Percentiles rank a stretch among this genome's conserved stretches.
phyloP scores from a whole-genome alignment of 768 basidiomycete species.

The Suillus subalutaceus region DNA sequence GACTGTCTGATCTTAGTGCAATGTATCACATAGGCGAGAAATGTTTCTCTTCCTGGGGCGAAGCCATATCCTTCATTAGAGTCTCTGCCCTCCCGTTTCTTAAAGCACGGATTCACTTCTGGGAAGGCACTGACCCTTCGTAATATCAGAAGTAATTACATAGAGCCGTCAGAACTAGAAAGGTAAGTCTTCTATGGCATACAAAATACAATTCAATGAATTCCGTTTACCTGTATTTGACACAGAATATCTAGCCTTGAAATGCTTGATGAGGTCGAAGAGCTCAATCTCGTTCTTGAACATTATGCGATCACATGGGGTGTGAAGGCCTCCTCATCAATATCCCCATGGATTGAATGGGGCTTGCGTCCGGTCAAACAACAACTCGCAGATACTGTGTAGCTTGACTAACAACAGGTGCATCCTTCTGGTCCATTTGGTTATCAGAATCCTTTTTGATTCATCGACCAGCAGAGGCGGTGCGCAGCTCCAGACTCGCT shows the following conservation, averaged over 20 bases:
- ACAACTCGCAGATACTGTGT: not conserved
- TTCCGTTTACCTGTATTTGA: not conserved
- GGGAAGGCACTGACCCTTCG: slow-evolving; percentile 66
- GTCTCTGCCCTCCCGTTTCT: slow-evolving; percentile 62
- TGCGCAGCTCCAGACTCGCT: not conserved
- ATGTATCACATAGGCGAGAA: slow-evolving; percentile 53
- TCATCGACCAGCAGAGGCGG: not conserved
- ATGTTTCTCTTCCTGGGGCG: slow-evolving; percentile 75
- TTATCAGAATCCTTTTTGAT: not conserved
- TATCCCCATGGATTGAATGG: slow-evolving; percentile 6
- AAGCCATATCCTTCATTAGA: slow-evolving; percentile 59
- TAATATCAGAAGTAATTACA: slow-evolving; percentile 61
- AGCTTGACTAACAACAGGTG: not conserved
- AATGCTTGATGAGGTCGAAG: slow-evolving; percentile 92
- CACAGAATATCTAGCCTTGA: slow-evolving; percentile 78
- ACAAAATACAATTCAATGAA: not conserved
- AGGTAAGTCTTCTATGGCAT: slow-evolving; percentile 44
- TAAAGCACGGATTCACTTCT: slow-evolving; percentile 53
- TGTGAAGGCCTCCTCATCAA: slow-evolving; percentile 10
- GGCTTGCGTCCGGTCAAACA: not conserved
- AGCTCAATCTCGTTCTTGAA: slow-evolving; percentile 83
- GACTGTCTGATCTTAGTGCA: not conserved
- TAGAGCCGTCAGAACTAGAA: slow-evolving; percentile 52
- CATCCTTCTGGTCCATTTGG: not conserved
- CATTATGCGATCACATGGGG: slow-evolving; percentile 91